These are phyloP conservation scores for Neofusicoccum umdonicola DNA, from an alignment of 2,329 filamentous ascomycete species.

Conservation along the genomic window DNA sequence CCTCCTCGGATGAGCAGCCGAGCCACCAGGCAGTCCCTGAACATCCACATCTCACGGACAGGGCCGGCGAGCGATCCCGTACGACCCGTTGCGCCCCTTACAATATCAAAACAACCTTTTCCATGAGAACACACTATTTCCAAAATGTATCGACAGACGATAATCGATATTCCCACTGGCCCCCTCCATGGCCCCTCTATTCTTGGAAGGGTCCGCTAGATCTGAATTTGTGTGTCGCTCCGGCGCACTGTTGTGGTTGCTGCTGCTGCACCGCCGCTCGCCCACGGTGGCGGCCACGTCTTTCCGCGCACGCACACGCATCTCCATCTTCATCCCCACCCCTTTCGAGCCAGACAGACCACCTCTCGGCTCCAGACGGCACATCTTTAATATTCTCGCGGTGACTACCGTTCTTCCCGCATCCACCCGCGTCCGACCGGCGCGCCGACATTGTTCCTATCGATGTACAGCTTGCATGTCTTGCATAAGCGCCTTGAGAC, in stretches of 20 bases:
- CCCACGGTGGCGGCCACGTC: not conserved
- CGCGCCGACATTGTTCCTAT: not conserved
- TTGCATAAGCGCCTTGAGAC: not conserved
- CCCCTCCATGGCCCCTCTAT: not conserved
- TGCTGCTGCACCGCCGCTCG: not conserved
- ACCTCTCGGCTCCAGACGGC: constrained; percentile 12
- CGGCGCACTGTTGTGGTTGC: not conserved
- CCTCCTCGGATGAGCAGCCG: constrained; percentile 4
- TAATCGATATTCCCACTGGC: constrained; percentile 10
- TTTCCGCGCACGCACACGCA: not conserved
- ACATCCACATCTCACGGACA: not conserved
- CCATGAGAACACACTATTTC: not conserved
- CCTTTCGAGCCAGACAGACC: constrained; percentile 4
- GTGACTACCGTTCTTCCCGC: constrained; percentile 2
- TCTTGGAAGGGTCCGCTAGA: constrained; percentile 1
- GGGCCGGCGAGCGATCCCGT: not conserved
- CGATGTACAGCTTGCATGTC: not conserved
- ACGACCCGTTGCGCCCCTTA: not conserved
- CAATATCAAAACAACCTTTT: constrained; percentile 1
- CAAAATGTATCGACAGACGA: constrained; percentile 14
- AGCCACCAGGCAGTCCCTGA: constrained; percentile 1
- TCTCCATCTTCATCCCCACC: constrained; percentile 11
- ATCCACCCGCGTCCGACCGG: not conserved
- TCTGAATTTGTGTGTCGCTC: not conserved
- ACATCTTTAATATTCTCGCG: constrained; percentile 6